Conservation (phyloP, 495 filamentous ascomycete genomes). For the Neurospora tetraspora region DNA sequence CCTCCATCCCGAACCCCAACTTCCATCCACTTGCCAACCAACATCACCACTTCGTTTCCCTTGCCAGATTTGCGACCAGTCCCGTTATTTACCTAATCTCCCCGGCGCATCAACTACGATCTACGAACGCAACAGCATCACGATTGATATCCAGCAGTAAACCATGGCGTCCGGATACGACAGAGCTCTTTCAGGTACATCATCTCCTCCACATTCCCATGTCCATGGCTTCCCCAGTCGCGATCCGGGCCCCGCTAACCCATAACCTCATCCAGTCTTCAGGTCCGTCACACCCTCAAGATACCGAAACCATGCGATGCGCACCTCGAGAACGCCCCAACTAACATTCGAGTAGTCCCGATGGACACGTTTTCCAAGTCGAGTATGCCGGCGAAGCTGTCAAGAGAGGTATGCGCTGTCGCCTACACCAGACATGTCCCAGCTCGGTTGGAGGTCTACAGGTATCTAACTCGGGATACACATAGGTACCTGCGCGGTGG, state of each 20-base stretch:
- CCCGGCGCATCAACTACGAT: no score
- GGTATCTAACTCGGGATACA: not conserved
- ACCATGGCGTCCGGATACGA: conserved; percentile 83
- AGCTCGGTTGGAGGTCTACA: not conserved
- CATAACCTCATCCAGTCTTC: conserved; percentile 44
- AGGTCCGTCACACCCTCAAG: conserved; percentile 39
- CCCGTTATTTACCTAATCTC: not conserved
- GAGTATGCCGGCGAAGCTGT: conserved; percentile 99
- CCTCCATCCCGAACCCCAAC: conserved; percentile 7
- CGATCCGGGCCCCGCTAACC: conserved; percentile 27
- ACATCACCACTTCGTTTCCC: not conserved
- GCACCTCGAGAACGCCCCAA: not conserved
- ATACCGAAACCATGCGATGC: not conserved
- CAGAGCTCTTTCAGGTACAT: conserved; percentile 86
- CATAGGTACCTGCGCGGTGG: conserved; percentile 91
- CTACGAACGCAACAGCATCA: conserved; percentile 2
- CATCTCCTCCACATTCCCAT: conserved; percentile 6
- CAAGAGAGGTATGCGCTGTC: conserved; percentile 64
- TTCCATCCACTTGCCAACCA: conserved; percentile 3
- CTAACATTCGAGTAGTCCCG: conserved; percentile 53
- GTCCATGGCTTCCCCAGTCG: not conserved
- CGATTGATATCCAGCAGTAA: conserved; percentile 1
- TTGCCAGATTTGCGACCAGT: not conserved
- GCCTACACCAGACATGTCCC: not conserved
- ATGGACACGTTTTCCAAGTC: conserved; percentile 99